Percentiles rank a stretch among this genome's conserved stretches.
Evolutionary conservation across 2,329 filamentous ascomycete genomes (phyloP).

Genomic region (Penicillium sp.): DNA sequence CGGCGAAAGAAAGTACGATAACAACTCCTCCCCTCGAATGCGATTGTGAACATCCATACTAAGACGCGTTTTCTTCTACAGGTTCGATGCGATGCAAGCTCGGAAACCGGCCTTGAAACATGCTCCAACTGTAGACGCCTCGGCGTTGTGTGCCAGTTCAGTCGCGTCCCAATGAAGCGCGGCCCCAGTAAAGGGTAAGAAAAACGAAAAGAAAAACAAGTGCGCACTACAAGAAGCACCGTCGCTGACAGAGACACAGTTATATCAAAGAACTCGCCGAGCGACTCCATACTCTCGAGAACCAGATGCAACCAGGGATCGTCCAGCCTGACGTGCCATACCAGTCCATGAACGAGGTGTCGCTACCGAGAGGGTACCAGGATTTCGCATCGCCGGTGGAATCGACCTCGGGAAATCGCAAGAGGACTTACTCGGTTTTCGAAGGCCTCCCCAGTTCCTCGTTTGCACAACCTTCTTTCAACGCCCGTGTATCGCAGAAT

Average conservation of each 20-base stretch:
- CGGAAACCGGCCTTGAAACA: constrained; percentile 68
- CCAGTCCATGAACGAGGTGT: constrained; percentile 42
- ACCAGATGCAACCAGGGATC: constrained; percentile 58
- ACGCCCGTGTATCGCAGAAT: constrained; percentile 34
- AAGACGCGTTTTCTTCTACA: constrained; percentile 27
- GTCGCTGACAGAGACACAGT: constrained; percentile 42
- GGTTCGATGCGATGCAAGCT: constrained; percentile 81
- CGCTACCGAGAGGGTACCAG: constrained; percentile 48
- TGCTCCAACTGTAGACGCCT: constrained; percentile 81
- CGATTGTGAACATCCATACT: constrained; percentile 21
- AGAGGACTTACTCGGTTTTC: constrained; percentile 51
- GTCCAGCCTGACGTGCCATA: constrained; percentile 44
- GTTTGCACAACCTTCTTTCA: constrained; percentile 42
- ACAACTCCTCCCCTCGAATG: constrained; percentile 10
- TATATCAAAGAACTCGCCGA: constrained; percentile 93
- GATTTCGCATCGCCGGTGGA: constrained; percentile 54
- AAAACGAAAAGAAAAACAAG: constrained; percentile 2
- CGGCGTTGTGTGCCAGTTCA: constrained; percentile 77
- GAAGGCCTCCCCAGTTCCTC: constrained; percentile 44
- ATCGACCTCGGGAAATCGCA: constrained; percentile 41
- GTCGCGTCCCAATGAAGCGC: constrained; percentile 80
- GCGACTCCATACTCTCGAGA: constrained; percentile 76
- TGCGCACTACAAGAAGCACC: neutral
- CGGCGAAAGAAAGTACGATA: constrained; percentile 68
- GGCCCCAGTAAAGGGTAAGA: constrained; percentile 81